phyloP scores from a whole-genome alignment of 2,329 filamentous ascomycete genomes.

The Penicillium concentricum region DNA sequence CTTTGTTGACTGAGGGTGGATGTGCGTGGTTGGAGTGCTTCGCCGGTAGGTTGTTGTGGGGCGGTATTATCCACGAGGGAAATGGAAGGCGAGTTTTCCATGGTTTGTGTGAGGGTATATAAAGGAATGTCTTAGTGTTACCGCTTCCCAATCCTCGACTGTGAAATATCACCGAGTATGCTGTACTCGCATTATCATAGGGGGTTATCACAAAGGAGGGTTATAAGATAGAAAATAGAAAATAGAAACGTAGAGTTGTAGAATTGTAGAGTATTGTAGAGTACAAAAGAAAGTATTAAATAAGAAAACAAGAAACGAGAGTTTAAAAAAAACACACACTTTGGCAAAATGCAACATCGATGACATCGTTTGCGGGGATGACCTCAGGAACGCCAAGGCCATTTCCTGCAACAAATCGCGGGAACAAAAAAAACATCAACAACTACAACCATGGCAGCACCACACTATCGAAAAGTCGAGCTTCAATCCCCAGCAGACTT shows the following conservation, averaged over 20 bases:
- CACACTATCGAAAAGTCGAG: slow-evolving; percentile 51
- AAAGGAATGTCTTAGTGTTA: neutral
- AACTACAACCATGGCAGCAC: slow-evolving; percentile 27
- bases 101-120: slow-evolving; percentile 7
- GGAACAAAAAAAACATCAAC: slow-evolving; percentile 11
- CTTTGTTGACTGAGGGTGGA: slow-evolving; percentile 21
- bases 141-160: neutral
- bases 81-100: slow-evolving; percentile 31
- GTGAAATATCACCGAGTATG: neutral
- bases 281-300: neutral
- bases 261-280: neutral
- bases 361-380: slow-evolving; percentile 29
- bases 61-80: slow-evolving; percentile 43
- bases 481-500: slow-evolving; percentile 52
- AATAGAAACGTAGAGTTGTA: neutral
- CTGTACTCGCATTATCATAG: slow-evolving; percentile 8
- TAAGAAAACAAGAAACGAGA: neutral
- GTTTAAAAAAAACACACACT: neutral
- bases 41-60: slow-evolving; percentile 25
- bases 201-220: neutral
- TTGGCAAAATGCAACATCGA: slow-evolving; percentile 12
- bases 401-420: slow-evolving; percentile 9
- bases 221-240: neutral
- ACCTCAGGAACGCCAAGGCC: slow-evolving; percentile 13
- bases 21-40: slow-evolving; percentile 21